Evolutionary conservation across 768 basidiomycete species (phyloP).

Genomic region (Macrolepiota fuliginosa): DNA sequence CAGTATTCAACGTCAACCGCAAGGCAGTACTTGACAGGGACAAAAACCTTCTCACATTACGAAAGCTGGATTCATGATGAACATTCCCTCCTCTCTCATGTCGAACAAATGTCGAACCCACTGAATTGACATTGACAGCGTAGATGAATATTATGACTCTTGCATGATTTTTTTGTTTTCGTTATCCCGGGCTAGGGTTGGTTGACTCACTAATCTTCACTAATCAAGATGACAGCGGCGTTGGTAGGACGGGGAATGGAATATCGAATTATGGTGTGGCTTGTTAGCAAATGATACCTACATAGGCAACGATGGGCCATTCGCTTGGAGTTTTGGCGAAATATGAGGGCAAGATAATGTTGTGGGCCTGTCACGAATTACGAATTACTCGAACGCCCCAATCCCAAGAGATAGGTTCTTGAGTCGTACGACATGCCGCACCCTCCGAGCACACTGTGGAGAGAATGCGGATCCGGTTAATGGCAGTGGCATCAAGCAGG

Average conservation of each 20-base stretch:
- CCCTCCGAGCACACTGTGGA: too few species aligned
- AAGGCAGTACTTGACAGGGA: too few species aligned
- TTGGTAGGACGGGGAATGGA: not conserved
- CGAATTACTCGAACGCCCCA: too few species aligned
- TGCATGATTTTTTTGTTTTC: not conserved
- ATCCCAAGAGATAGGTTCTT: too few species aligned
- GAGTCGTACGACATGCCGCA: constrained; percentile 22
- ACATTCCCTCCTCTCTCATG: not conserved
- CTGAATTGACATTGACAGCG: constrained; percentile 1
- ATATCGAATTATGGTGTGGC: too few species aligned
- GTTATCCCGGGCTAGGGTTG: not conserved
- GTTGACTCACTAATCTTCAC: not conserved
- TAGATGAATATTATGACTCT: not conserved
- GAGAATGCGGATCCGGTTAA: constrained; percentile 24
- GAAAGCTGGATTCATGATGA: not conserved
- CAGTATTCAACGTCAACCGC: not conserved
- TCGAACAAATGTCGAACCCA: not conserved
- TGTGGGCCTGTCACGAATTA: too few species aligned
- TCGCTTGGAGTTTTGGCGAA: too few species aligned
- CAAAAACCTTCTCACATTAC: too few species aligned
- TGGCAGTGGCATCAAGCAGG: constrained; percentile 12
- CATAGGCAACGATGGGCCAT: too few species aligned
- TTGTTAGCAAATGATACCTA: too few species aligned
- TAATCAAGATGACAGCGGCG: not conserved
- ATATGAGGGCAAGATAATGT: too few species aligned